Percentiles rank a stretch among this genome's conserved stretches.
Evolutionary conservation across 495 filamentous ascomycete genomes (phyloP).

Genomic region (Penicillium odoratum): DNA sequence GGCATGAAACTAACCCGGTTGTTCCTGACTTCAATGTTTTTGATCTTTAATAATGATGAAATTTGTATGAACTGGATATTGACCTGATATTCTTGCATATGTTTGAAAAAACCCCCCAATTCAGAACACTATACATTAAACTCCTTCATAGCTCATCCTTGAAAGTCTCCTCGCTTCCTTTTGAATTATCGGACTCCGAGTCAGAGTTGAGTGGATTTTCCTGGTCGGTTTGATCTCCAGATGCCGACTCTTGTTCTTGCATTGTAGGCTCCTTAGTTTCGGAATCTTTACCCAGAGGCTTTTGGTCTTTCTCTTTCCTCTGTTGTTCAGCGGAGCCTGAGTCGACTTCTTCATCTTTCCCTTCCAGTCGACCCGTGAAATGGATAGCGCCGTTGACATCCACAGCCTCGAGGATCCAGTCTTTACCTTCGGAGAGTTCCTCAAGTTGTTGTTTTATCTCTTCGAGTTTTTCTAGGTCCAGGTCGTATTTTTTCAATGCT

Average conservation of each 20-base stretch:
- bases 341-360: constrained; percentile 26
- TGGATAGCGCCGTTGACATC: constrained; percentile 51
- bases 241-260: constrained; percentile 10
- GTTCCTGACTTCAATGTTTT: constrained; percentile 14
- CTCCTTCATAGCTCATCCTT: constrained; percentile 55
- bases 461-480: constrained; percentile 69
- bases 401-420: constrained; percentile 51
- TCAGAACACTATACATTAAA: constrained; percentile 11
- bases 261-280: constrained; percentile 8
- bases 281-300: constrained; percentile 2
- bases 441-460: constrained; percentile 57
- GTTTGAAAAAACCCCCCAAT: background rate
- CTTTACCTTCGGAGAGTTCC: constrained; percentile 41
- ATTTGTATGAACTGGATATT: background rate
- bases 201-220: constrained; percentile 10
- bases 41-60: background rate
- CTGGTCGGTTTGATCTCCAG: constrained; percentile 18
- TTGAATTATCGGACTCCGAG: constrained; percentile 23
- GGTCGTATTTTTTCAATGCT: constrained; percentile 64
- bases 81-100: background rate
- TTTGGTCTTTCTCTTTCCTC: constrained; percentile 22
- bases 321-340: constrained; percentile 27
- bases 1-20: constrained; percentile 29
- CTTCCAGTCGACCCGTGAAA: constrained; percentile 38
- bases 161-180: constrained; percentile 53